Evolutionary conservation across 495 filamentous ascomycete species (phyloP).

Genomic region (Hypoxylon fuscum): DNA sequence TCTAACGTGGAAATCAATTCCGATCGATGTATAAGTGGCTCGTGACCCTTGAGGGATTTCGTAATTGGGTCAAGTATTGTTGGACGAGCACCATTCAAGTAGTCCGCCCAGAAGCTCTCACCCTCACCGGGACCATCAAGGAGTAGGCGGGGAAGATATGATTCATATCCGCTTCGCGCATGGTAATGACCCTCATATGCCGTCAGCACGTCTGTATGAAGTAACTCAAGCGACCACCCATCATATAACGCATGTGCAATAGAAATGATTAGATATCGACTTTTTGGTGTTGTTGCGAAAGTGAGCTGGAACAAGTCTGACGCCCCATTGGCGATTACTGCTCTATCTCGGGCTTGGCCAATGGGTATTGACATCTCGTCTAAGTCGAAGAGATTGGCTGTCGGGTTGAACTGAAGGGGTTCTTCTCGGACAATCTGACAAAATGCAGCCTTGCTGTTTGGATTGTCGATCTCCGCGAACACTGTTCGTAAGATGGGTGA

Average conservation of each 20-base stretch:
- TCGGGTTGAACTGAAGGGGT: slow-evolving; percentile 18
- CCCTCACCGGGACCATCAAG: slow-evolving; percentile 48
- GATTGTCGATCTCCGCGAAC: slow-evolving; percentile 70
- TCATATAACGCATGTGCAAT: slow-evolving; percentile 85
- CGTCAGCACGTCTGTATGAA: slow-evolving; percentile 70
- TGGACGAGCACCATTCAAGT: slow-evolving; percentile 58
- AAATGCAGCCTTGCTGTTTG: slow-evolving; percentile 62
- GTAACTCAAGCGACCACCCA: slow-evolving; percentile 72
- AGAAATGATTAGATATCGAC: slow-evolving; percentile 68
- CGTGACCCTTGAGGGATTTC: neutral
- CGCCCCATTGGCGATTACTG: slow-evolving; percentile 32
- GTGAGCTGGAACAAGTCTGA: slow-evolving; percentile 54
- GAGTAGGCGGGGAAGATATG: slow-evolving; percentile 58
- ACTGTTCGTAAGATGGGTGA: slow-evolving; percentile 78
- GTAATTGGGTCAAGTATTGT: slow-evolving; percentile 46
- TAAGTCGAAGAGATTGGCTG: slow-evolving; percentile 27
- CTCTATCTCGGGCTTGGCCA: slow-evolving; percentile 41
- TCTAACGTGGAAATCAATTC: slow-evolving; percentile 57
- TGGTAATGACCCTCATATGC: slow-evolving; percentile 60
- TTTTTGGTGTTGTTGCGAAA: slow-evolving; percentile 45
- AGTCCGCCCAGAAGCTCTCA: slow-evolving; percentile 67
- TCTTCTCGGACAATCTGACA: slow-evolving; percentile 68
- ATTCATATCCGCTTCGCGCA: slow-evolving; percentile 55
- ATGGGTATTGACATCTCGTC: slow-evolving; percentile 41
- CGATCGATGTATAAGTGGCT: slow-evolving; percentile 47